Conservation (phyloP, 345 rosid genomes). For the Pistacia vera region DNA sequence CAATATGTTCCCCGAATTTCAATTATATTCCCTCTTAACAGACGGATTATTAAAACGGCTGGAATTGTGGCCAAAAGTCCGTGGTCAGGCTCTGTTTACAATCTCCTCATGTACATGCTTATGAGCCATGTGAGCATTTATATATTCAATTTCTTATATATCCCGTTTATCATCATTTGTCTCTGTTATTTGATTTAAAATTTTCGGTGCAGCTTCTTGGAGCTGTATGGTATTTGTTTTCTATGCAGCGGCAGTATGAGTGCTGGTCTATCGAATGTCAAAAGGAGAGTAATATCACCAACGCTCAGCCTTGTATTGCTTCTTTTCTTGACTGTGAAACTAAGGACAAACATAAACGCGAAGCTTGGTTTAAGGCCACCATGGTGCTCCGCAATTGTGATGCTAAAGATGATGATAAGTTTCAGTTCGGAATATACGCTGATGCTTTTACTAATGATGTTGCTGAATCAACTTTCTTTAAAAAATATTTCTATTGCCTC, state of each 20-base stretch:
- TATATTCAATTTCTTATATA: too few species aligned
- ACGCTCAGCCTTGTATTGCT: constrained; percentile 47
- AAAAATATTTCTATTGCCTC: constrained; percentile 81
- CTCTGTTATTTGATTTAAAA: background rate
- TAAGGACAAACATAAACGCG: constrained; percentile 40
- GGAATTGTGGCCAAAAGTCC: constrained; percentile 85
- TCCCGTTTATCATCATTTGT: too few species aligned
- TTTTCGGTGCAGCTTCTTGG: constrained; percentile 62
- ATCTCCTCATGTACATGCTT: constrained; percentile 69
- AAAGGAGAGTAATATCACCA: constrained; percentile 53
- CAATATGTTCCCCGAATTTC: constrained; percentile 79
- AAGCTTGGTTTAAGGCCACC: constrained; percentile 61
- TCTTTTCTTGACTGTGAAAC: constrained; percentile 67
- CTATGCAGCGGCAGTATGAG: constrained; percentile 65
- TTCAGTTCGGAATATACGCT: constrained; percentile 75
- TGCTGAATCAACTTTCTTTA: constrained; percentile 49
- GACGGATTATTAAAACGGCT: constrained; percentile 75
- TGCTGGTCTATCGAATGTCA: constrained; percentile 68
- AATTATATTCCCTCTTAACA: constrained; percentile 71
- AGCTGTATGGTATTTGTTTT: constrained; percentile 75
- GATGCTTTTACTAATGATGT: constrained; percentile 70
- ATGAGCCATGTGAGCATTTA: constrained; percentile 58
- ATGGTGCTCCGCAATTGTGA: constrained; percentile 50
- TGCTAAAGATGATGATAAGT: constrained; percentile 44
- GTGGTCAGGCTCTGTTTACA: constrained; percentile 91